These are phyloP conservation scores for Pseudogymnoascus verrucosus DNA, from an alignment of 2,329 filamentous ascomycete species.

Conservation along the genomic window DNA sequence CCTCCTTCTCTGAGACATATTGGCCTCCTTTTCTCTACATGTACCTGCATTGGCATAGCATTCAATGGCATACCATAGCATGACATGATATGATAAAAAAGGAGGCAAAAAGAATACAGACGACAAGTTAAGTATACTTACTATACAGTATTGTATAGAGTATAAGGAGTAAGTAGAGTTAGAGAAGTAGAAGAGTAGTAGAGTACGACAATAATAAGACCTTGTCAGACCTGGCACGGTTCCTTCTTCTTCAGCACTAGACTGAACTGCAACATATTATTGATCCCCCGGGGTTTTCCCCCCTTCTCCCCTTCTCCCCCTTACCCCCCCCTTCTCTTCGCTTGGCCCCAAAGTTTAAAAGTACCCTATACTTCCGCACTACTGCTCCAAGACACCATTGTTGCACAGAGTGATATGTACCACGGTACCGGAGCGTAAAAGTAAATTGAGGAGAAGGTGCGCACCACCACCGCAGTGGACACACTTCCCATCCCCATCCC, in stretches of 20 bases:
- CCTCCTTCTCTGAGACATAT: not conserved
- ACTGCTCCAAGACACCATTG: not conserved
- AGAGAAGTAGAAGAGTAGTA: not conserved
- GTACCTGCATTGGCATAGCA: not conserved
- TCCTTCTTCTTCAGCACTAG: constrained; percentile 2
- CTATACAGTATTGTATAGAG: not conserved
- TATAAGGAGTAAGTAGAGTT: not conserved
- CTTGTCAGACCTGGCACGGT: not conserved
- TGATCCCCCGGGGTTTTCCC: not conserved
- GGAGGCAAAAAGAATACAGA: not conserved
- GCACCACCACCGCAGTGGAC: not conserved
- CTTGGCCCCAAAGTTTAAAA: not conserved
- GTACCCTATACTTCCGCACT: not conserved
- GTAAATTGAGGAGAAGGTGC: constrained; percentile 1
- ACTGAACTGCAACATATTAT: not conserved
- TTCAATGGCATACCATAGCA: not conserved
- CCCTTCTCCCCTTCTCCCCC: not conserved
- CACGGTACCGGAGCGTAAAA: constrained; percentile 1
- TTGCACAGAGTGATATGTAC: not conserved
- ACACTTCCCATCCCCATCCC: not conserved
- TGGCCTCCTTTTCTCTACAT: constrained; percentile 1
- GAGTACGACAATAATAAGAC: not conserved
- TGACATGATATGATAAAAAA: not conserved
- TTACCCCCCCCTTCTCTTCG: not conserved
- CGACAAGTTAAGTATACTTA: not conserved